Conservation (phyloP, 495 filamentous ascomycete species). For the Neurospora hispaniola region DNA sequence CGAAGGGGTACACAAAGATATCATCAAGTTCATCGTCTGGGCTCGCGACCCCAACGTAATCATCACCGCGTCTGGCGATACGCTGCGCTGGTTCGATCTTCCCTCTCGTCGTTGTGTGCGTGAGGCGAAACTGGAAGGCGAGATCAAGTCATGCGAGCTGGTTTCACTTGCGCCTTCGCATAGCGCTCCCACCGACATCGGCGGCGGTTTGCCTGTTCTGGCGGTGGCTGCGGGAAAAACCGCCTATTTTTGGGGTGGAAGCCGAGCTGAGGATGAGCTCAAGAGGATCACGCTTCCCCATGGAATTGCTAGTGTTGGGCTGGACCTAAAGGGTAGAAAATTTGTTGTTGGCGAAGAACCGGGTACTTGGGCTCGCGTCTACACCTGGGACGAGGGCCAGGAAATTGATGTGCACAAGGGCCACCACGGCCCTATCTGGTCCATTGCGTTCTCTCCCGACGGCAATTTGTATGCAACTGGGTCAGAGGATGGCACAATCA, state of each 20-base stretch:
- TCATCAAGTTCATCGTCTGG: conserved; percentile 95
- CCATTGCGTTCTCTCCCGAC: conserved; percentile 84
- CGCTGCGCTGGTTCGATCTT: conserved; percentile 89
- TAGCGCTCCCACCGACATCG: conserved; percentile 35
- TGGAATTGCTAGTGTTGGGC: conserved; percentile 78
- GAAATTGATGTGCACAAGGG: conserved; percentile 92
- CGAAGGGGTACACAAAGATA: conserved; percentile 65
- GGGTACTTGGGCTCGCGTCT: conserved; percentile 92
- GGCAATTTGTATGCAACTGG: conserved; percentile 92
- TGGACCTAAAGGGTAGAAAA: conserved; percentile 69
- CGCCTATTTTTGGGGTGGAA: conserved; percentile 86
- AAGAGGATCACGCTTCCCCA: conserved; percentile 68
- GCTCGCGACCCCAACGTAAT: conserved; percentile 74
- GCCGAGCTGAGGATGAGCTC: conserved; percentile 54
- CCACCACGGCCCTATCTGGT: conserved; percentile 96
- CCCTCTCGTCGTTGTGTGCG: conserved; percentile 59
- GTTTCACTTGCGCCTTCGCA: conserved; percentile 41
- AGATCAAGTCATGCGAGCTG: conserved; percentile 84
- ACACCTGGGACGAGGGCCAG: conserved; percentile 68
- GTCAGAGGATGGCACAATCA: conserved; percentile 95
- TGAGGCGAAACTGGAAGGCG: conserved; percentile 63
- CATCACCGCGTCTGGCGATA: conserved; percentile 84
- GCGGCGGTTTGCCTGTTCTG: conserved; percentile 43
- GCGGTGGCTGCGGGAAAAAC: conserved; percentile 75
- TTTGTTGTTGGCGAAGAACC: conserved; percentile 79